These are phyloP conservation scores for Cladorrhinum sp. DNA, from an alignment of 2,329 filamentous ascomycete genomes.

Conservation along the genomic window DNA sequence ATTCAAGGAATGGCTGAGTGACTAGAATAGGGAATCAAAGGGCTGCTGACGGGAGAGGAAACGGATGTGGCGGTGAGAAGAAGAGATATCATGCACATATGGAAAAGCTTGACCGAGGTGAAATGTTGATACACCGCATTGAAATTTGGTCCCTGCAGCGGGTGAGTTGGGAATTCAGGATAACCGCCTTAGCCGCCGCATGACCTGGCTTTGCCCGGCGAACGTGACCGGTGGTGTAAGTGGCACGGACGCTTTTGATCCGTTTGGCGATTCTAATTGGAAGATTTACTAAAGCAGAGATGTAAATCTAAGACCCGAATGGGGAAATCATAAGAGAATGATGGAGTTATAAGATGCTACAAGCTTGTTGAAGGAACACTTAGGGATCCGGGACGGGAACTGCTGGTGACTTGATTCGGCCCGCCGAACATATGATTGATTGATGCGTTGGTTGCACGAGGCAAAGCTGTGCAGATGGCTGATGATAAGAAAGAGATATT, in stretches of 20 bases:
- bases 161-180: neutral
- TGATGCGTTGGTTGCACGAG: neutral
- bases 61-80: neutral
- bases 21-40: too few species aligned
- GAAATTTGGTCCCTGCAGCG: too few species aligned
- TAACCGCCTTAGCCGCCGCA: neutral
- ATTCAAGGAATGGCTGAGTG: too few species aligned
- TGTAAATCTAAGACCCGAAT: neutral
- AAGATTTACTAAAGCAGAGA: neutral
- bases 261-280: neutral
- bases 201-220: neutral
- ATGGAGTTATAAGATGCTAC: neutral
- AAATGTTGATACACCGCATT: neutral
- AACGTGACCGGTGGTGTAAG: neutral
- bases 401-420: neutral
- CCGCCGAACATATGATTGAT: neutral
- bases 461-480: neutral
- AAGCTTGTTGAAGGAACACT: too few species aligned
- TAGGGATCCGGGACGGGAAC: neutral
- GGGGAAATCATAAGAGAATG: neutral
- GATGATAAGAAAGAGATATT: neutral
- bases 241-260: neutral
- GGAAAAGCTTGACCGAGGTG: neutral
- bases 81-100: too few species aligned
- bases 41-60: too few species aligned